phyloP scores from a whole-genome alignment of 2,329 filamentous ascomycete species.

The Plenodomus lindquistii region DNA sequence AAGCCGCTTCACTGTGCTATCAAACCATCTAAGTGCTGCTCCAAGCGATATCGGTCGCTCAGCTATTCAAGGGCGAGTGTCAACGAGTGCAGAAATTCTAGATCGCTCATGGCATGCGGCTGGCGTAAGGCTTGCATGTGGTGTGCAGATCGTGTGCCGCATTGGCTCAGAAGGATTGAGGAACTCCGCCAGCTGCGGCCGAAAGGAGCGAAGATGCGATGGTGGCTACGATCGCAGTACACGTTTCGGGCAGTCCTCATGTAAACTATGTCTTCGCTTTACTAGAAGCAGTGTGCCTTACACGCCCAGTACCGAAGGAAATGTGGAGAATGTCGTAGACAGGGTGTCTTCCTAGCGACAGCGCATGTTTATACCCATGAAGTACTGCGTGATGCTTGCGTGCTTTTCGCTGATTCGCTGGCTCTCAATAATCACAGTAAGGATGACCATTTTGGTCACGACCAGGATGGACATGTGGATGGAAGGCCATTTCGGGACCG shows the following conservation, averaged over 20 bases:
- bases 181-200: conserved; percentile 19
- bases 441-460: conserved; percentile 17
- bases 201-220: conserved; percentile 18
- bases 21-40: conserved; percentile 3
- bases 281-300: conserved; percentile 24
- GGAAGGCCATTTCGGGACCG: conserved; percentile 23
- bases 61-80: conserved; percentile 1
- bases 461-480: conserved; percentile 22
- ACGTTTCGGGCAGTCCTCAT: conserved; percentile 20
- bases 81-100: conserved; percentile 4
- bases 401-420: conserved; percentile 25
- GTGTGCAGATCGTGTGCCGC: conserved; percentile 18
- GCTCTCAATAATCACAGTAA: conserved; percentile 17
- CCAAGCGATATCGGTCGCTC: conserved; percentile 17
- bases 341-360: conserved; percentile 18
- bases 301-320: conserved; percentile 32
- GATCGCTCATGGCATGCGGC: conserved; percentile 15
- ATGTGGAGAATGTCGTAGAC: conserved; percentile 36
- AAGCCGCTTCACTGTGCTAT: conserved; percentile 1
- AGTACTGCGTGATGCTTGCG: conserved; percentile 22
- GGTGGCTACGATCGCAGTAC: conserved; percentile 20
- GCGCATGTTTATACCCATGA: conserved; percentile 29
- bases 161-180: conserved; percentile 8
- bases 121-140: conserved; percentile 26
- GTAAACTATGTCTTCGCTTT: conserved; percentile 16